phyloP scores from a whole-genome alignment of 495 filamentous ascomycete species.

The Penicillium cataractarum region DNA sequence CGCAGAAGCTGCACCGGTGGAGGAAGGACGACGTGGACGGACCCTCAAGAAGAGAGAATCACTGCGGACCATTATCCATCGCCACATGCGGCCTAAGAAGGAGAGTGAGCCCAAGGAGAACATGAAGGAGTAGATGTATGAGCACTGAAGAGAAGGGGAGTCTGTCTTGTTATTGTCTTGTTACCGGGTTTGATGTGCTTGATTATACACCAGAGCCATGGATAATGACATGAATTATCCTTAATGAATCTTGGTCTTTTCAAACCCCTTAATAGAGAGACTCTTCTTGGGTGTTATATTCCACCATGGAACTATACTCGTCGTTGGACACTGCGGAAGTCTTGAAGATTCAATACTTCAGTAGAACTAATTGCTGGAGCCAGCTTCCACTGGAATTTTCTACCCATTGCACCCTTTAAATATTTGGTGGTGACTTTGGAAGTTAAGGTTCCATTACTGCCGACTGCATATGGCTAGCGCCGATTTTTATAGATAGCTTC shows the following conservation, averaged over 20 bases:
- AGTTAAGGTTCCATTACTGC: no score
- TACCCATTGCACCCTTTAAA: not conserved
- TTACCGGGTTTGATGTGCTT: not conserved
- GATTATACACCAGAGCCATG: not conserved
- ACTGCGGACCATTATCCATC: conserved; percentile 5
- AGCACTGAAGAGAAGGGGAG: not conserved
- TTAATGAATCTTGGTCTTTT: not conserved
- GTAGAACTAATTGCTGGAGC: no score
- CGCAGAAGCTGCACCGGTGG: not conserved
- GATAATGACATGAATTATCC: not conserved
- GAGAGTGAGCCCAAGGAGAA: not conserved
- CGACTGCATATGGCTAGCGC: no score
- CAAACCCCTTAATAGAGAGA: not conserved
- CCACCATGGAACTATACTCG: not conserved
- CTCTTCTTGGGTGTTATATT: not conserved
- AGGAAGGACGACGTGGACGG: not conserved
- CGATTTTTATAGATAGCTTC: no score
- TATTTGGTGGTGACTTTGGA: not conserved
- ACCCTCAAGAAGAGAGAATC: conserved; percentile 5
- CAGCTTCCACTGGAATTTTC: no score
- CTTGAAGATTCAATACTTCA: not conserved
- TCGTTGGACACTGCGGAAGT: not conserved
- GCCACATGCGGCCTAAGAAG: conserved; percentile 1
- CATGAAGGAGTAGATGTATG: not conserved
- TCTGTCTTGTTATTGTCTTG: not conserved